Base-by-base conservation (phyloP, 768 basidiomycete species). In the Agaricus subrufescens region DNA sequence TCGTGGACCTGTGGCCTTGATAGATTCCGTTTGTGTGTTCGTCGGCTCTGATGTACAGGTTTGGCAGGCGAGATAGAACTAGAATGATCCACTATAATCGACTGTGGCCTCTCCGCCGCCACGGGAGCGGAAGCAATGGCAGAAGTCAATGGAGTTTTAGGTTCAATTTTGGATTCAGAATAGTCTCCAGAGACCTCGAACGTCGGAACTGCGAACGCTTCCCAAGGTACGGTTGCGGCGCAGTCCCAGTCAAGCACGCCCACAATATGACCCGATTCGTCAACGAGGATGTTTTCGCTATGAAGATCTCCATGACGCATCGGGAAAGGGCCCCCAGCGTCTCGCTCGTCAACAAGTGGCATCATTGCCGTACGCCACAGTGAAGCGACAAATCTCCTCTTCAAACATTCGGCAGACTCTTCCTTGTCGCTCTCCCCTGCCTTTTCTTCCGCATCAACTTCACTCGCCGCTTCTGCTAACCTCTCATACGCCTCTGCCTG, bases 181-280 rank as follows among this genome's bases (percentile, higher is more conserved):
- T 71, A 72, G 49, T 74, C 69, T 2, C 73, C 74, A 2, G 72
- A 73, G 4, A 75, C 73, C 53, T 75, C 74, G 47, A 73, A 75
- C 2, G 72, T 74, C 10, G 73, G 72, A 8, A 73, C 73, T 10
- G 73, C 74, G 46, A 73, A 73, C 11, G 72, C 72, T 56, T 75
- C 74, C 74, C 74, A 75, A 10, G 74, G 74, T 11, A 75, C 74
- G 2, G 74, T 74, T 14, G 72, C 72, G 0, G 74, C 73, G 61
- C 74, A 74, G 49, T 75, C 74, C 74, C 74, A 75, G 53, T 75
- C 74, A 29, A 75, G 63, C 3, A 75, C 72, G 3, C 74, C 74
- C 9, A 73, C 67, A 47, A 75, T 74, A 59, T 75, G 72, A 8
- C 74, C 74, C 1, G 67, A 69, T 46, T 62, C 50, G 58, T 75